A percentile compares a stretch with the other conserved stretches of the same genome.
Evolutionary conservation across 345 rosid genomes (phyloP).

Genomic region (Turnera subulata): DNA sequence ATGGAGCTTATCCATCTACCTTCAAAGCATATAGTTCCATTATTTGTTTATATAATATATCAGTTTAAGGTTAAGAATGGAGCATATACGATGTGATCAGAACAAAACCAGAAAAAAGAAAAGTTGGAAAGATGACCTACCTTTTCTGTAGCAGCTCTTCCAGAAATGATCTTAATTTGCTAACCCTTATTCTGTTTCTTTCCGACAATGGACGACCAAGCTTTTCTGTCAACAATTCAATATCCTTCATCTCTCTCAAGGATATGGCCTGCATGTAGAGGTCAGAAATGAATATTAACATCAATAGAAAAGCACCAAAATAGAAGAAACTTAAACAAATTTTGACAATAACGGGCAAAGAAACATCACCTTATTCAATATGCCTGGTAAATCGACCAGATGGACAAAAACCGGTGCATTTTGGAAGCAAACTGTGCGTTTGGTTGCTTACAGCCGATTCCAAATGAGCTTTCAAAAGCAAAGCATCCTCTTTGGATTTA

Average conservation of each 20-base stretch:
- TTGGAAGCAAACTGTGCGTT: no score
- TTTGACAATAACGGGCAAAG: no score
- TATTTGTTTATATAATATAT: conserved; percentile 13
- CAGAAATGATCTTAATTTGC: conserved; percentile 77
- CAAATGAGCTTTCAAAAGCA: no score
- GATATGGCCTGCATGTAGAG: conserved; percentile 49
- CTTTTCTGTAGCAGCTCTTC: conserved; percentile 86
- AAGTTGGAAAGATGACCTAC: conserved; percentile 22
- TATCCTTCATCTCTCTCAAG: conserved; percentile 69
- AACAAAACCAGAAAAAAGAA: conserved; percentile 5
- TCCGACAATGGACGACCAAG: conserved; percentile 79
- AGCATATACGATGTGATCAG: not conserved
- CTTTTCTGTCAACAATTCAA: conserved; percentile 69
- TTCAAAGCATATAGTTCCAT: conserved; percentile 25
- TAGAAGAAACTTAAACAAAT: no score
- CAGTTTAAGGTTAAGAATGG: not conserved
- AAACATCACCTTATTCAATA: no score
- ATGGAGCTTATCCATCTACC: conserved; percentile 92
- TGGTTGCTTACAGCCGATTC: no score
- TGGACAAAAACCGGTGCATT: no score
- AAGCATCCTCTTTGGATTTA: no score
- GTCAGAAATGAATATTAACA: no score
- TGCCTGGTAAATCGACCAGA: no score
- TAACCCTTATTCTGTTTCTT: conserved; percentile 76
- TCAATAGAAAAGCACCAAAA: no score